A percentile compares a stretch with the other conserved stretches of the same genome.
Conservation (phyloP, 805 yeast species). For the Spathaspora boniae region DNA sequence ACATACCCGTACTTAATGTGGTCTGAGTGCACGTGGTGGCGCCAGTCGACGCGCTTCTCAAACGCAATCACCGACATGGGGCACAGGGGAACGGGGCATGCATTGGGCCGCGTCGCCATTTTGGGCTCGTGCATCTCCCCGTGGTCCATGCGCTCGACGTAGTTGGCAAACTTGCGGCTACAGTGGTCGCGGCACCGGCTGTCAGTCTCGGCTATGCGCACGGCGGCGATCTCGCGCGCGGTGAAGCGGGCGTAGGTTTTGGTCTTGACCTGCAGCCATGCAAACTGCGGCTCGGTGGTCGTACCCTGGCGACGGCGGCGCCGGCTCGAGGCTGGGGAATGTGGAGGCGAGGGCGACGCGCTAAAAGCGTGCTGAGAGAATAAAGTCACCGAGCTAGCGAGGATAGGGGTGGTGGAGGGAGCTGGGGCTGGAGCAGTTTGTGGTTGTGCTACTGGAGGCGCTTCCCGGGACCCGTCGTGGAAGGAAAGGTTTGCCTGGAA, state of each 20-base stretch:
- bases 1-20: constrained; percentile 20
- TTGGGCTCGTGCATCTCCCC: constrained; percentile 5
- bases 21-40: constrained; percentile 24
- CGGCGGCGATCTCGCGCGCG: not conserved
- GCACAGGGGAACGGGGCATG: constrained; percentile 28
- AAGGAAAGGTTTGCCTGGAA: no score
- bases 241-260: constrained; percentile 6
- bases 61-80: constrained; percentile 29
- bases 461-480: no score
- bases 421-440: no score
- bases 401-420: no score
- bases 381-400: no score
- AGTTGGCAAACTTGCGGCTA: constrained; percentile 8
- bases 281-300: no score
- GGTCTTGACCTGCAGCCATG: no score
- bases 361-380: no score
- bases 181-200: constrained; percentile 10
- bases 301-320: no score
- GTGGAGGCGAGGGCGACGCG: no score
- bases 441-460: no score
- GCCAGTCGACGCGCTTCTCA: constrained; percentile 23
- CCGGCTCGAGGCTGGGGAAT: no score
- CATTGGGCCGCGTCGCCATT: constrained; percentile 5
- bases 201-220: constrained; percentile 10
- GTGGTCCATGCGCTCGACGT: constrained; percentile 11